A percentile compares a stretch with the other conserved stretches of the same genome.
phyloP scores from a whole-genome alignment of 768 basidiomycete genomes.

The Tulasnella sp. region DNA sequence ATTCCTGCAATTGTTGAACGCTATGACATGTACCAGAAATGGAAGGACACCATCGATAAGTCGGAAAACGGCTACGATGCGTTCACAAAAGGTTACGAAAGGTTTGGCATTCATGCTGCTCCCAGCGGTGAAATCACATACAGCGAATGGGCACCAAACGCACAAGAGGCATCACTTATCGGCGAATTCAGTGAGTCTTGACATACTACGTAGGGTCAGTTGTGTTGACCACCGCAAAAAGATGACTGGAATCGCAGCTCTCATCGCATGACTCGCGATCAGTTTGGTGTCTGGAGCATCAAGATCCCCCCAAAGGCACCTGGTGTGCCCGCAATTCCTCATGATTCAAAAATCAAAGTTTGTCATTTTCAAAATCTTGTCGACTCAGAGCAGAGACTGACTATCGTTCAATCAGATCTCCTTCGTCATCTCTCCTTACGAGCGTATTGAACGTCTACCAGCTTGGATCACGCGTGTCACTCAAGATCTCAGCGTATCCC shows the following conservation, averaged over 20 bases:
- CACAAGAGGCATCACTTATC: slow-evolving; percentile 64
- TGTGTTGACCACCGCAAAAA: slow-evolving; percentile 24
- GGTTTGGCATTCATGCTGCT: slow-evolving; percentile 63
- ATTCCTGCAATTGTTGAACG: slow-evolving; percentile 55
- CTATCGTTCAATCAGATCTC: slow-evolving; percentile 49
- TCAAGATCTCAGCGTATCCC: slow-evolving; percentile 79
- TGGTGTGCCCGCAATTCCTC: slow-evolving; percentile 73
- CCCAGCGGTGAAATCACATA: slow-evolving; percentile 60
- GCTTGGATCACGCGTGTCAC: slow-evolving; percentile 94
- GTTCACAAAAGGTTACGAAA: slow-evolving; percentile 69
- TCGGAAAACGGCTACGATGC: slow-evolving; percentile 74
- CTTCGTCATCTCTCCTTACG: slow-evolving; percentile 66
- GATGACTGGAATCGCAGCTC: slow-evolving; percentile 79
- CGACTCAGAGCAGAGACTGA: not conserved
- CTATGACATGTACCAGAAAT: slow-evolving; percentile 52
- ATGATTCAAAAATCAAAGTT: slow-evolving; percentile 93
- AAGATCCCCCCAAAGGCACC: slow-evolving; percentile 49
- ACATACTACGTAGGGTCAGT: not conserved
- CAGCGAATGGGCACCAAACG: slow-evolving; percentile 95
- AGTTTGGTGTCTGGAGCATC: slow-evolving; percentile 86
- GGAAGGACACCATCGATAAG: slow-evolving; percentile 61
- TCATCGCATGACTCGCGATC: slow-evolving; percentile 73
- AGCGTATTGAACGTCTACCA: slow-evolving; percentile 82
- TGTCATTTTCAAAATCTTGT: slow-evolving; percentile 17
- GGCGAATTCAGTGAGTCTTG: slow-evolving; percentile 86